phyloP scores from a whole-genome alignment of 2,329 filamentous ascomycete genomes.

The Pseudogymnoascus sp. region DNA sequence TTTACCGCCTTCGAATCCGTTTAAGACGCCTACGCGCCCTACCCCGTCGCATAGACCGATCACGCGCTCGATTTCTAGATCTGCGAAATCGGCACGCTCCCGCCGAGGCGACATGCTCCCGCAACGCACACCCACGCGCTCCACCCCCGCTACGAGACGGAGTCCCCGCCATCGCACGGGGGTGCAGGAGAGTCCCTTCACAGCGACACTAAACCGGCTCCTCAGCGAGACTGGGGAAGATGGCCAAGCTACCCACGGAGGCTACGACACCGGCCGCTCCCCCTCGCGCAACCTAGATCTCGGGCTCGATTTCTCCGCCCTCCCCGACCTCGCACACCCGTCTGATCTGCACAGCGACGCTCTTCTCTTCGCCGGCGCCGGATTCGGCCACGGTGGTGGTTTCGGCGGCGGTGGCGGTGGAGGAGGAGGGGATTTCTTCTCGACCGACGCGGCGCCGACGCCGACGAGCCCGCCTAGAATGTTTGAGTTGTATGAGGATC shows the following conservation, averaged over 20 bases:
- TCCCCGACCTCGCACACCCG: constrained; percentile 27
- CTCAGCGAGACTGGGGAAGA: constrained; percentile 27
- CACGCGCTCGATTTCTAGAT: constrained; percentile 27
- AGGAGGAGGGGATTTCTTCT: constrained; percentile 32
- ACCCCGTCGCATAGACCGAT: constrained; percentile 28
- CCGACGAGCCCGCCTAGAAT: constrained; percentile 38
- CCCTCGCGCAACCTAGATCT: constrained; percentile 19
- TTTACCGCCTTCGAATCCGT: constrained; percentile 22
- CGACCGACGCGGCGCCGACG: constrained; percentile 36
- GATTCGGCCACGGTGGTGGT: constrained; percentile 21
- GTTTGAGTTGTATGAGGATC: constrained; percentile 30
- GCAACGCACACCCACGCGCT: constrained; percentile 22
- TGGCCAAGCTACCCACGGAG: neutral
- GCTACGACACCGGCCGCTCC: constrained; percentile 18
- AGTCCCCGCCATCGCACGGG: constrained; percentile 23
- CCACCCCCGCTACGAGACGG: constrained; percentile 23
- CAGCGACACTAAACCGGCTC: constrained; percentile 27
- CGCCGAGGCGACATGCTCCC: no score
- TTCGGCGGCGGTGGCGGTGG: constrained; percentile 18
- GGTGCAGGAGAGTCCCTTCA: constrained; percentile 31
- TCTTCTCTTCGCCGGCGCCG: constrained; percentile 21
- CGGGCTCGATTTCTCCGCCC: constrained; percentile 29
- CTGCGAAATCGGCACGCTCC: constrained; percentile 21
- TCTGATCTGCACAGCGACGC: constrained; percentile 16
- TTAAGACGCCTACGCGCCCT: constrained; percentile 30